A percentile compares a stretch with the other conserved stretches of the same genome.
Conservation (phyloP, 2,329 filamentous ascomycete genomes). For the Diaporthe caulivora region DNA sequence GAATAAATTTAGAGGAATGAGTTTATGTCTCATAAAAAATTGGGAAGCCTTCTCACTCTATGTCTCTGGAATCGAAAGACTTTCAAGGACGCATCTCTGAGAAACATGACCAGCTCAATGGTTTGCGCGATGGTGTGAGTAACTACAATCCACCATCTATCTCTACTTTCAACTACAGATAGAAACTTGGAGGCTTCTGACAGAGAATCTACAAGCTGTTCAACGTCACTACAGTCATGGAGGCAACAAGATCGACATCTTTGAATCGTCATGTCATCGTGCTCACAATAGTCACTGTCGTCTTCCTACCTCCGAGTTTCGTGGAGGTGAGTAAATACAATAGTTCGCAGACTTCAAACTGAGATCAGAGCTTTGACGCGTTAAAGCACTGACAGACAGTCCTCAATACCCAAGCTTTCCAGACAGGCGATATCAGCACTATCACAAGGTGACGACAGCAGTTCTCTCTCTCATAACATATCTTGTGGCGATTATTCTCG, state of each 20-base stretch:
- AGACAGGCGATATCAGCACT: neutral
- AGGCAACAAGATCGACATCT: neutral
- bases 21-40: neutral
- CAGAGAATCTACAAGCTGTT: neutral
- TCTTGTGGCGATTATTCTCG: neutral
- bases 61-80: neutral
- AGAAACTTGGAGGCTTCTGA: neutral
- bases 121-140: neutral
- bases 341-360: neutral
- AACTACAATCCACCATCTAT: neutral
- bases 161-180: neutral
- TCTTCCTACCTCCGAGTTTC: neutral
- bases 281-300: neutral
- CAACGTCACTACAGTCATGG: neutral
- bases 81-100: neutral
- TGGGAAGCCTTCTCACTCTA: neutral
- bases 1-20: neutral
- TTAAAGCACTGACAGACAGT: neutral
- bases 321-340: neutral
- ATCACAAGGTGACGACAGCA: neutral
- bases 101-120: neutral
- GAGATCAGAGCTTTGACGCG: too few species aligned
- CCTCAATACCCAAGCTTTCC: neutral
- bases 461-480: neutral
- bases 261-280: neutral